A percentile compares a stretch with the other conserved stretches of the same genome.
phyloP scores from a whole-genome alignment of 2,329 filamentous ascomycete genomes.

The Aspergillus sp. region DNA sequence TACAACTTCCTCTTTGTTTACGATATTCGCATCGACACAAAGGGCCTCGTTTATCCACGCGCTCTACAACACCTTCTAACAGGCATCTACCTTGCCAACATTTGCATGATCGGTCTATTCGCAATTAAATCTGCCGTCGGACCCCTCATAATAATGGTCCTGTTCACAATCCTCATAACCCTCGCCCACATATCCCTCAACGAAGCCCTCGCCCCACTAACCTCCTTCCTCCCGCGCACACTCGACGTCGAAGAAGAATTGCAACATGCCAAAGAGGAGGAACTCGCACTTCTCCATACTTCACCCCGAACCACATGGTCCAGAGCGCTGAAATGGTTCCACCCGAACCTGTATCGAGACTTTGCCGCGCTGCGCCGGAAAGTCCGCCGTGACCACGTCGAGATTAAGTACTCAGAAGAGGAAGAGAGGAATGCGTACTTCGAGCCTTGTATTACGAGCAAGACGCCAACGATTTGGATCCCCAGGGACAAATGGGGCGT shows the following conservation, averaged over 20 bases:
- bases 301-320: constrained; percentile 12
- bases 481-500: constrained; percentile 73
- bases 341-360: constrained; percentile 73
- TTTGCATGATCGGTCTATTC: constrained; percentile 84
- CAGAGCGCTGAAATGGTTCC: constrained; percentile 50
- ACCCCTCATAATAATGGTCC: constrained; percentile 72
- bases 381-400: constrained; percentile 59
- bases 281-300: constrained; percentile 2
- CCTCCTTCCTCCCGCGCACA: constrained; percentile 71
- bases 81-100: constrained; percentile 78
- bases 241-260: constrained; percentile 57
- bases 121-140: constrained; percentile 63
- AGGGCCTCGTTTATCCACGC: constrained; percentile 82
- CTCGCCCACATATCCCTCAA: constrained; percentile 67
- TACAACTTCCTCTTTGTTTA: constrained; percentile 90
- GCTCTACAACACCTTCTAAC: constrained; percentile 81
- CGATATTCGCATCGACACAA: constrained; percentile 78
- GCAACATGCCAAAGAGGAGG: constrained; percentile 38
- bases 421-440: constrained; percentile 68
- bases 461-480: constrained; percentile 73
- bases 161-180: constrained; percentile 71
- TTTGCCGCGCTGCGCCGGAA: constrained; percentile 70
- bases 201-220: constrained; percentile 44
- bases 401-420: constrained; percentile 62
- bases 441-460: constrained; percentile 66